Conservation (phyloP, 2,329 filamentous ascomycete genomes). For the Fusarium sacchari region DNA sequence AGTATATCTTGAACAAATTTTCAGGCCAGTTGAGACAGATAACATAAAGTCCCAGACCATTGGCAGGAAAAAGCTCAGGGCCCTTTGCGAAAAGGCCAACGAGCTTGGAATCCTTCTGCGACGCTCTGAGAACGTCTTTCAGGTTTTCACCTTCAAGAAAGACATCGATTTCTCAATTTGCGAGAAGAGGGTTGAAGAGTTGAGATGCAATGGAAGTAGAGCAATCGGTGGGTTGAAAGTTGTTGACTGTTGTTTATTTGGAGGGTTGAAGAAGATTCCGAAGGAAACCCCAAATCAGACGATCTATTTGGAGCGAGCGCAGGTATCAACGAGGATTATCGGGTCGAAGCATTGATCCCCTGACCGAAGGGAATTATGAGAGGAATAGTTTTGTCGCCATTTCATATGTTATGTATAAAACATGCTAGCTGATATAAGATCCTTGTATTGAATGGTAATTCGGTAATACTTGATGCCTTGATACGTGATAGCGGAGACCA, state of each 20-base stretch:
- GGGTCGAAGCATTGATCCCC: not conserved
- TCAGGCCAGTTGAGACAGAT: not conserved
- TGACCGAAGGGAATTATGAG: no score
- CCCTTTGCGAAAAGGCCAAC: not conserved
- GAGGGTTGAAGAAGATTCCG: not conserved
- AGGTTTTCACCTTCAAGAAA: not conserved
- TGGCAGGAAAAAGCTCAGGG: not conserved
- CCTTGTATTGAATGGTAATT: no score
- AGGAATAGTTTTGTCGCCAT: no score
- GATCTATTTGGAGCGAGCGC: not conserved
- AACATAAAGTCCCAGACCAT: not conserved
- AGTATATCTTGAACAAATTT: not conserved
- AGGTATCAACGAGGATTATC: not conserved
- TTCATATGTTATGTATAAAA: no score
- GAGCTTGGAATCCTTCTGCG: not conserved
- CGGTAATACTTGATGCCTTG: no score
- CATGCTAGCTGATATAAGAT: no score
- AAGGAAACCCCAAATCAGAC: not conserved
- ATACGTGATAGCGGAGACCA: no score
- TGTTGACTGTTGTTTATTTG: not conserved
- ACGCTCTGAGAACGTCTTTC: not conserved
- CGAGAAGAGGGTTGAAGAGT: accelerated
- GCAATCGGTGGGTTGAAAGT: accelerated
- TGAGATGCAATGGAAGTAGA: not conserved
- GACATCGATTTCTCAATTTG: not conserved